phyloP scores from a whole-genome alignment of 345 rosid species.

The Lepidium africanum region DNA sequence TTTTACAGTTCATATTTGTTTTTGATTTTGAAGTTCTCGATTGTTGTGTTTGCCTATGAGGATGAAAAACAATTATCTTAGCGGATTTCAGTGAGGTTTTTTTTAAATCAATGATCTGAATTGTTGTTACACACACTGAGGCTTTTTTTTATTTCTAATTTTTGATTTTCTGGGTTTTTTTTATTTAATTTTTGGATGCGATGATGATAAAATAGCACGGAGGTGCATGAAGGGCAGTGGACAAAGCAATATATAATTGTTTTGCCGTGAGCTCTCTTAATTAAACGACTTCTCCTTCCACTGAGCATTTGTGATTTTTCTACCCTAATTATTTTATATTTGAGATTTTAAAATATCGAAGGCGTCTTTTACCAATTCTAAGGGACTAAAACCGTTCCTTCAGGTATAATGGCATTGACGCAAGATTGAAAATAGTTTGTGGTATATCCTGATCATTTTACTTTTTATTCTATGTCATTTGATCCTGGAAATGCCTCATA shows the following conservation, averaged over 20 bases:
- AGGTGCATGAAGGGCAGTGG: constrained; percentile 82
- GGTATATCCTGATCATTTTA: constrained; percentile 69
- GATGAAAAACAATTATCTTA: constrained; percentile 64
- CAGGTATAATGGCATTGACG: constrained; percentile 92
- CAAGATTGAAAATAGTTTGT: constrained; percentile 35
- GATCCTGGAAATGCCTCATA: constrained; percentile 88
- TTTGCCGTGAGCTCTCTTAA: constrained; percentile 73
- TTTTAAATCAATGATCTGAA: constrained; percentile 68
- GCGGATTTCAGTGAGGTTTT: constrained; percentile 99
- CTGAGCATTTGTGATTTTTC: constrained; percentile 45
- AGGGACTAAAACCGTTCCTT: constrained; percentile 55
- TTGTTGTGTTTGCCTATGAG: constrained; percentile 59
- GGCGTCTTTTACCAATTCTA: constrained; percentile 98
- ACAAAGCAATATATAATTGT: constrained; percentile 13
- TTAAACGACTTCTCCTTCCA: constrained; percentile 98
- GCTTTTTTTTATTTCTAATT: constrained; percentile 30
- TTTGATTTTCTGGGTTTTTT: background rate
- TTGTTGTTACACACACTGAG: constrained; percentile 98
- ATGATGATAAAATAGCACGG: constrained; percentile 66
- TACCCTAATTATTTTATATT: too few species aligned
- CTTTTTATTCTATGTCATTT: constrained; percentile 27
- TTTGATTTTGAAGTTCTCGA: background rate
- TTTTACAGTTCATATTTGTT: background rate
- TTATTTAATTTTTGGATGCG: constrained; percentile 27
- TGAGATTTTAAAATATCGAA: too few species aligned